Evolutionary conservation across 345 rosid species (phyloP).

Genomic region (Hirschfeldia incana): DNA sequence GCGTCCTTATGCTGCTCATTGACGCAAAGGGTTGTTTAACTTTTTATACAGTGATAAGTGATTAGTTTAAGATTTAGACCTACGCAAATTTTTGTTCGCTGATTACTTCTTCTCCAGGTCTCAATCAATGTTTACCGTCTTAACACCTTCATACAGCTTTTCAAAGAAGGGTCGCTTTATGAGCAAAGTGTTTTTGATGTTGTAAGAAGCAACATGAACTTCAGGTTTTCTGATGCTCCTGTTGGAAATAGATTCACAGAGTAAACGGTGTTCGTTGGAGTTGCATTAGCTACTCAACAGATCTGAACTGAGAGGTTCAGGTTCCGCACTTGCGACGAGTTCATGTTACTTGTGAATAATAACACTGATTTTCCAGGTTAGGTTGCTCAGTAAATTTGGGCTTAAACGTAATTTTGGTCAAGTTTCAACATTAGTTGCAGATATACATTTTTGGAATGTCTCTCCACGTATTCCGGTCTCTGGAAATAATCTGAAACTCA

Average conservation of each 20-base stretch:
- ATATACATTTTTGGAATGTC: too few relatives aligned
- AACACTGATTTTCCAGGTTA: not conserved
- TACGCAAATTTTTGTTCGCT: not conserved
- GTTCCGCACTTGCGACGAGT: too few relatives aligned
- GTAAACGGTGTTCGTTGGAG: not conserved
- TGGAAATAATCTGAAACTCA: too few relatives aligned
- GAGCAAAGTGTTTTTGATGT: not conserved
- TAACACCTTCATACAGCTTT: not conserved
- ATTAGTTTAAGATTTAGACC: not conserved
- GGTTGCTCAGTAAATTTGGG: not conserved
- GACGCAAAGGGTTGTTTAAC: not conserved
- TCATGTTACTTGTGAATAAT: not conserved
- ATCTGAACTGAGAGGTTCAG: too few relatives aligned
- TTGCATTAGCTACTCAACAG: not conserved
- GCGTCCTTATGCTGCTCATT: not conserved
- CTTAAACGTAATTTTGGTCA: too few relatives aligned
- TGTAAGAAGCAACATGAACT: not conserved
- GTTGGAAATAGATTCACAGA: not conserved
- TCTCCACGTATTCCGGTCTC: too few relatives aligned
- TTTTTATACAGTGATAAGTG: not conserved
- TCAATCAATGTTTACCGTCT: not conserved
- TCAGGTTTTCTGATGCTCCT: not conserved
- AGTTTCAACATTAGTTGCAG: too few relatives aligned
- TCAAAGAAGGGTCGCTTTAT: not conserved
- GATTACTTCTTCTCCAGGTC: not conserved